These are phyloP conservation scores for Limnanthes douglasii DNA, from an alignment of 345 rosid genomes.

Conservation along the genomic window DNA sequence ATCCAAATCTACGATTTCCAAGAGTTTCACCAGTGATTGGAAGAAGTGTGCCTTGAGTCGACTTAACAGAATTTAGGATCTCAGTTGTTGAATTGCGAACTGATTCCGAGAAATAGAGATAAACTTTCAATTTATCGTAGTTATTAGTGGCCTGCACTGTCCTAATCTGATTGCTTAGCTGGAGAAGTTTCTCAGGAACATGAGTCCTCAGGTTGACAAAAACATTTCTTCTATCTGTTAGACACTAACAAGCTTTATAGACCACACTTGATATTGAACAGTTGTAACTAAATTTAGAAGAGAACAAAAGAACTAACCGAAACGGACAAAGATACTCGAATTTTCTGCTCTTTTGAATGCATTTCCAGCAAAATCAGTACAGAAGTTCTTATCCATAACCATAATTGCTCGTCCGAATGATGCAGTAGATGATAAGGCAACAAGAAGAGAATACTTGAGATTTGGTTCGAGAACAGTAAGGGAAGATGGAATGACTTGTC, in stretches of 20 bases:
- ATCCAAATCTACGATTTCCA: slow-evolving; percentile 68
- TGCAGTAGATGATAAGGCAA: slow-evolving; percentile 36
- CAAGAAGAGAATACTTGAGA: slow-evolving; percentile 55
- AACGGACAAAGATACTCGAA: slow-evolving; percentile 60
- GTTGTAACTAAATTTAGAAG: not conserved
- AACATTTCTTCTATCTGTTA: slow-evolving; percentile 62
- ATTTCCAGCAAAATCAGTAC: slow-evolving; percentile 71
- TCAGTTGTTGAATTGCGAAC: slow-evolving; percentile 55
- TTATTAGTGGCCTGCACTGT: slow-evolving; percentile 74
- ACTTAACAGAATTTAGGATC: slow-evolving; percentile 30
- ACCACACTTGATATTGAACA: slow-evolving; percentile 1
- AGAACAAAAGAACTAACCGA: slow-evolving; percentile 33
- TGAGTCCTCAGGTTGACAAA: slow-evolving; percentile 46
- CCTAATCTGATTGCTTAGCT: slow-evolving; percentile 43
- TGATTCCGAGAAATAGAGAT: slow-evolving; percentile 70
- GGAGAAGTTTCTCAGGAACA: slow-evolving; percentile 58
- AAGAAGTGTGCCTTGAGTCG: slow-evolving; percentile 46
- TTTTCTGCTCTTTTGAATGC: slow-evolving; percentile 40
- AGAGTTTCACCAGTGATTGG: slow-evolving; percentile 34
- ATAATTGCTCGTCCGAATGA: slow-evolving; percentile 50
- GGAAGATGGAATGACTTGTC: slow-evolving; percentile 73
- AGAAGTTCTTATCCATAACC: slow-evolving; percentile 57
- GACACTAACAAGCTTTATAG: slow-evolving; percentile 8
- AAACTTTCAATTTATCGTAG: slow-evolving; percentile 39
- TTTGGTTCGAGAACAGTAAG: slow-evolving; percentile 31